phyloP scores from a whole-genome alignment of 2,329 filamentous ascomycete species.

The Xylaria sp. region DNA sequence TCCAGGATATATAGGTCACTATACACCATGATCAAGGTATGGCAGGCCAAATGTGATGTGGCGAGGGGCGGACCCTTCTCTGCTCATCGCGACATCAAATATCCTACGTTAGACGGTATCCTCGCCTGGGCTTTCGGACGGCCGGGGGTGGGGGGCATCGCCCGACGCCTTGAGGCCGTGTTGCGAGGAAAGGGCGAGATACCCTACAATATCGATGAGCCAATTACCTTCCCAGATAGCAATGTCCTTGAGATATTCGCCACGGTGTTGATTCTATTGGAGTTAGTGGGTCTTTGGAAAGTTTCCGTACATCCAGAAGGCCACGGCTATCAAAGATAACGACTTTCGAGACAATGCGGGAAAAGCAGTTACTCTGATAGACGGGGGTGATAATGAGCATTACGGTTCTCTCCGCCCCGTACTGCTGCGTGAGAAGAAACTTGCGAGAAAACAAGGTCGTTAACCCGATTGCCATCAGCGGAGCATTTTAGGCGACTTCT shows the following conservation, averaged over 20 bases:
- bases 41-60: constrained; percentile 49
- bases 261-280: constrained; percentile 46
- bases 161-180: constrained; percentile 41
- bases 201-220: constrained; percentile 34
- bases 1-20: constrained; percentile 51
- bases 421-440: constrained; percentile 49
- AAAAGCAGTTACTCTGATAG: constrained; percentile 41
- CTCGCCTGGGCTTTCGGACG: constrained; percentile 49
- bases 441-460: constrained; percentile 46
- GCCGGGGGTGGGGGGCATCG: constrained; percentile 42
- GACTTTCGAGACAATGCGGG: constrained; percentile 46
- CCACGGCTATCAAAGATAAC: constrained; percentile 48
- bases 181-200: constrained; percentile 22
- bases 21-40: constrained; percentile 50
- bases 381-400: constrained; percentile 37
- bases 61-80: constrained; percentile 50
- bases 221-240: constrained; percentile 44
- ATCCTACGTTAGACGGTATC: constrained; percentile 50
- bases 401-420: constrained; percentile 51
- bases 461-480: constrained; percentile 42
- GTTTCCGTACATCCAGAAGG: constrained; percentile 47
- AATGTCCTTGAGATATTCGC: constrained; percentile 42
- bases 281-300: constrained; percentile 47
- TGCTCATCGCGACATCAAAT: constrained; percentile 49
- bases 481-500: constrained; percentile 47